A percentile compares a stretch with the other conserved stretches of the same genome.
phyloP scores from a whole-genome alignment of 2,329 filamentous ascomycete genomes.

The Penicillium sp. region DNA sequence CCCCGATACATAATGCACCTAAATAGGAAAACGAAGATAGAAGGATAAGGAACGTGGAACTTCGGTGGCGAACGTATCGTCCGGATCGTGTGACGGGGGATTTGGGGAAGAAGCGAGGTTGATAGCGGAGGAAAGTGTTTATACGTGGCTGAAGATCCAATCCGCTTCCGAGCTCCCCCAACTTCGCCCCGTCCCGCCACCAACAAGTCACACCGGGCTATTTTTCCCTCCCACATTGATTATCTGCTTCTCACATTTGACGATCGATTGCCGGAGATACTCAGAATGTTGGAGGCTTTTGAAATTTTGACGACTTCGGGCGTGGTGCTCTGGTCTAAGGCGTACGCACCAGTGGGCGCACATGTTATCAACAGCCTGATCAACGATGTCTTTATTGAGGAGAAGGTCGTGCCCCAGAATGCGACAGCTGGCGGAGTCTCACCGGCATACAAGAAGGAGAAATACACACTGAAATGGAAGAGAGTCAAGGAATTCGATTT shows the following conservation, averaged over 20 bases:
- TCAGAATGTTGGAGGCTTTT: slow-evolving; percentile 85
- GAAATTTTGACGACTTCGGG: slow-evolving; percentile 95
- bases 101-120: slow-evolving; percentile 9
- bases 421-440: slow-evolving; percentile 62
- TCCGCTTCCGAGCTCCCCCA: slow-evolving; percentile 25
- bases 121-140: slow-evolving; percentile 25
- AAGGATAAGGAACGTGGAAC: slow-evolving; percentile 13
- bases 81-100: slow-evolving; percentile 7
- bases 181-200: slow-evolving; percentile 26
- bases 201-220: slow-evolving; percentile 25
- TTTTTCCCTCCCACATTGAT: slow-evolving; percentile 19
- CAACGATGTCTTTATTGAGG: slow-evolving; percentile 95
- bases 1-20: slow-evolving; percentile 72
- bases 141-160: slow-evolving; percentile 38
- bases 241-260: neutral
- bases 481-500: slow-evolving; percentile 87
- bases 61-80: slow-evolving; percentile 5
- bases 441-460: slow-evolving; percentile 80
- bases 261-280: neutral
- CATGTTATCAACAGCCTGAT: slow-evolving; percentile 92
- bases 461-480: slow-evolving; percentile 94
- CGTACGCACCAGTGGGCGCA: slow-evolving; percentile 75
- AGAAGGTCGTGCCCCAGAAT: slow-evolving; percentile 65
- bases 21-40: slow-evolving; percentile 6
- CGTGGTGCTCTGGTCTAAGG: slow-evolving; percentile 93